phyloP scores from a whole-genome alignment of 139 green algal genomes.

The Edaphochlamys debaryana region DNA sequence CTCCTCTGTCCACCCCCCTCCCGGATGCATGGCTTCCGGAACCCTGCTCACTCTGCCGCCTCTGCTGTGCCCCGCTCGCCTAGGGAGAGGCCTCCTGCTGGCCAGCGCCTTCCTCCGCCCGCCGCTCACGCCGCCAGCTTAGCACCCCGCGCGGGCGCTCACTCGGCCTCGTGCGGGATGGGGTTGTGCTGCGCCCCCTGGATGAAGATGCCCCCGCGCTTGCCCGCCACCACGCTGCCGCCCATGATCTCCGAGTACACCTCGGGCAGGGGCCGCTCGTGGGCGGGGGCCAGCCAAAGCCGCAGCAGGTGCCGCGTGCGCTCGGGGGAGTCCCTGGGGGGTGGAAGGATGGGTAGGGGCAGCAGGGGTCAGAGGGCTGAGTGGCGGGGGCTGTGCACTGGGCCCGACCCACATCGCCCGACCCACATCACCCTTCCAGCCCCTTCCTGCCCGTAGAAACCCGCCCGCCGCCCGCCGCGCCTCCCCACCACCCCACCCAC shows the following conservation, averaged over 20 bases:
- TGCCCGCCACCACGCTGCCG: slow-evolving; percentile 41
- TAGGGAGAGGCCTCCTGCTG: too few relatives aligned
- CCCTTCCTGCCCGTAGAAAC: too few relatives aligned
- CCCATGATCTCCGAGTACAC: slow-evolving; percentile 61
- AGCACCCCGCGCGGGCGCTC: too few relatives aligned
- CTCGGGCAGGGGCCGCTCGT: slow-evolving; percentile 63
- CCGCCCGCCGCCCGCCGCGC: neutral
- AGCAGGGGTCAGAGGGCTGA: neutral
- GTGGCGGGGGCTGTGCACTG: neutral
- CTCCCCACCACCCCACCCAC: too few relatives aligned
- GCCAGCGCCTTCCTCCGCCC: too few relatives aligned
- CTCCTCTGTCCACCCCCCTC: too few relatives aligned
- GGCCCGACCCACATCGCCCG: too few relatives aligned
- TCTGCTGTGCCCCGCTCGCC: too few relatives aligned
- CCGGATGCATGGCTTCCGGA: too few relatives aligned
- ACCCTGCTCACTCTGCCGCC: too few relatives aligned
- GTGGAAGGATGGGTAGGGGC: neutral
- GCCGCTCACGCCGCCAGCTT: too few relatives aligned
- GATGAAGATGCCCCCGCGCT: slow-evolving; percentile 63
- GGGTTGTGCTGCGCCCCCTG: slow-evolving; percentile 32
- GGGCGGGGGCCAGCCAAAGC: slow-evolving; percentile 69
- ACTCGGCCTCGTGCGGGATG: slow-evolving; percentile 58
- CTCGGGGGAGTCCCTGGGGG: slow-evolving; percentile 29
- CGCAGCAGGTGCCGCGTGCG: slow-evolving; percentile 75
- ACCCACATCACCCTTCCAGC: too few relatives aligned